Conservation (phyloP, 1,139 yeast species). For the Geotrichum carabidarum region DNA sequence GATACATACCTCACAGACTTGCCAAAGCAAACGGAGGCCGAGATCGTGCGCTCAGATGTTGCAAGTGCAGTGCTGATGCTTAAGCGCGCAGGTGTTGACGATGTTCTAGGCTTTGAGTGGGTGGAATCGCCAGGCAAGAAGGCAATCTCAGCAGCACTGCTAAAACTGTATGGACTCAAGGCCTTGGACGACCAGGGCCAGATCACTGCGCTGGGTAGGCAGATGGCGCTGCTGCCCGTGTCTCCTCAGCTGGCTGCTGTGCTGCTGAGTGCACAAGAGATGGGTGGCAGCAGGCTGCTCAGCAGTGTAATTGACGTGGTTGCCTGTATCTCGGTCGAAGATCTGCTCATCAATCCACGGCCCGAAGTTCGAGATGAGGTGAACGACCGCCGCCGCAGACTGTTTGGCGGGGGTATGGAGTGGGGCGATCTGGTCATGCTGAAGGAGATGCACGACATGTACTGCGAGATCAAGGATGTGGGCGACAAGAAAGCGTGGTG, state of each 20-base stretch:
- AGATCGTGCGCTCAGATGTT: constrained; percentile 80
- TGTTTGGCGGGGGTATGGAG: constrained; percentile 63
- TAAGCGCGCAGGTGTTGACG: constrained; percentile 77
- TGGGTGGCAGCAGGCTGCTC: constrained; percentile 44
- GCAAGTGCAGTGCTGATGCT: constrained; percentile 77
- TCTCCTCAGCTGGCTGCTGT: constrained; percentile 93
- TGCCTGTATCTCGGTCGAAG: constrained; percentile 89
- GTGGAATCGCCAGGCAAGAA: constrained; percentile 82
- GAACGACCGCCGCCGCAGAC: constrained; percentile 42
- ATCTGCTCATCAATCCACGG: constrained; percentile 70
- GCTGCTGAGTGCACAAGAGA: constrained; percentile 60
- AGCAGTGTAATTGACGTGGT: constrained; percentile 78
- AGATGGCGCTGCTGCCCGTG: constrained; percentile 85
- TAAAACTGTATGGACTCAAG: constrained; percentile 68
- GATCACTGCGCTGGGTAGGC: constrained; percentile 68
- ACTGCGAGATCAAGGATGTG: constrained; percentile 37
- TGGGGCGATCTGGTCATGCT: constrained; percentile 81
- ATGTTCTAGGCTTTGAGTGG: constrained; percentile 86
- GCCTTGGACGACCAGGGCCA: constrained; percentile 75
- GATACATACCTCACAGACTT: constrained; percentile 52
- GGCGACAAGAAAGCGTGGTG: constrained; percentile 77
- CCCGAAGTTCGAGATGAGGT: constrained; percentile 81
- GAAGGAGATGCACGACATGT: constrained; percentile 70
- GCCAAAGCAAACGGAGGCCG: constrained; percentile 83
- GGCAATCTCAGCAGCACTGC: constrained; percentile 69